Conservation (phyloP, 2,329 filamentous ascomycete species). For the Dactylellina haptotyla region DNA sequence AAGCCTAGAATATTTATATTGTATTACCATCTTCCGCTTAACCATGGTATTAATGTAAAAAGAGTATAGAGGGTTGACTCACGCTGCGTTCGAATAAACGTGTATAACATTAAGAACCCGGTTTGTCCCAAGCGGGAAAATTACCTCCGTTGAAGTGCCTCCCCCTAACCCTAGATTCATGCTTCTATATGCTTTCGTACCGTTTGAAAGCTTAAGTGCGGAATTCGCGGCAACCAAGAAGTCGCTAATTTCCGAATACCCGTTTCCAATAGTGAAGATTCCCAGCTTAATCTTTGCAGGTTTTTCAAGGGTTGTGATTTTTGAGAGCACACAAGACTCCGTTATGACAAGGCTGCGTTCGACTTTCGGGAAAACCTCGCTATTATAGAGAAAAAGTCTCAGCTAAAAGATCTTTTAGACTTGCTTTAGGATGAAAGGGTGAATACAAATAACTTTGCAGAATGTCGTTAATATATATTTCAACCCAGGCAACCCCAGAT, state of each 20-base stretch:
- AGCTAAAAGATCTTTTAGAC: slow-evolving; percentile 67
- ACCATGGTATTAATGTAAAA: too few species aligned
- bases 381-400: neutral
- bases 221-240: slow-evolving; percentile 78
- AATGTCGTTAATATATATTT: slow-evolving; percentile 84
- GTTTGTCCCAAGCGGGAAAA: slow-evolving; percentile 74
- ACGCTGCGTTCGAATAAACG: slow-evolving; percentile 30
- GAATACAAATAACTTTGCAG: slow-evolving; percentile 87
- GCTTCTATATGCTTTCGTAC: slow-evolving; percentile 78
- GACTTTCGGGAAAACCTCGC: slow-evolving; percentile 61
- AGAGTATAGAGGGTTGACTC: neutral
- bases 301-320: slow-evolving; percentile 75
- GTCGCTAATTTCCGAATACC: slow-evolving; percentile 80
- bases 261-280: slow-evolving; percentile 79
- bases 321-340: slow-evolving; percentile 76
- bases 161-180: slow-evolving; percentile 78
- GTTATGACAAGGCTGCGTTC: slow-evolving; percentile 78
- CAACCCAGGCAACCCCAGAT: slow-evolving; percentile 84
- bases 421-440: slow-evolving; percentile 62
- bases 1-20: slow-evolving; percentile 71
- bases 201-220: slow-evolving; percentile 77
- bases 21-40: slow-evolving; percentile 79
- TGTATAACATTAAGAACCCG: slow-evolving; percentile 29
- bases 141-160: slow-evolving; percentile 74
- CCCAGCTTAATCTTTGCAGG: slow-evolving; percentile 76